A percentile compares a stretch with the other conserved stretches of the same genome.
These are phyloP conservation scores for Citrullus mucosospermus DNA, from an alignment of 306 rosid genomes.

Conservation along the genomic window DNA sequence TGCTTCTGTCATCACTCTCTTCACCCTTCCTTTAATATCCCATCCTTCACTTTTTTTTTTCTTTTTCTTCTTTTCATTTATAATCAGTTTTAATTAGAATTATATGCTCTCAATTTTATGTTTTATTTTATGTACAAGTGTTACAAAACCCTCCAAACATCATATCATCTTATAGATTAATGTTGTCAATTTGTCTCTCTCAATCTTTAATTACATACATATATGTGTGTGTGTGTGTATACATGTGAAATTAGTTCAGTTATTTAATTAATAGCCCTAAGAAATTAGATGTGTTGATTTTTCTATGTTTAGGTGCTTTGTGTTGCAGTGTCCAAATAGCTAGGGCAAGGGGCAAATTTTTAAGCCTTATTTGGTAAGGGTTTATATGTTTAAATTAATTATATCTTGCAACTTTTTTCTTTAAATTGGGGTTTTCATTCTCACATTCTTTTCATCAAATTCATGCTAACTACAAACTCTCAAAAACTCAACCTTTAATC, in stretches of 20 bases:
- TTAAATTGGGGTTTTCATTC: not conserved
- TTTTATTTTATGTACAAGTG: not conserved
- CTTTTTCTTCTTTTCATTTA: not conserved
- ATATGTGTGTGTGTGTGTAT: not conserved
- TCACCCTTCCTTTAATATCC: not conserved
- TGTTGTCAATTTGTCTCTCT: not conserved
- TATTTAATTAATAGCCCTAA: not conserved
- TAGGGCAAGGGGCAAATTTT: not conserved
- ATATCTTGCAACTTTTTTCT: not conserved
- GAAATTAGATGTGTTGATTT: not conserved
- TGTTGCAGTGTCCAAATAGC: not conserved
- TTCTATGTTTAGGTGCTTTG: not conserved
- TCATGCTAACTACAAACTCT: no score
- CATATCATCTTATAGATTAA: no score
- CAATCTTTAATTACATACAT: not conserved
- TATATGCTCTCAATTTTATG: not conserved
- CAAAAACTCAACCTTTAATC: not conserved
- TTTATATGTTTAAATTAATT: not conserved
- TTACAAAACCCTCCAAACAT: not conserved
- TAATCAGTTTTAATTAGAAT: not conserved
- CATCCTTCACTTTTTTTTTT: not conserved
- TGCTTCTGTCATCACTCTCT: constrained; percentile 46
- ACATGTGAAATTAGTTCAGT: not conserved
- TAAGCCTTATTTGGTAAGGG: not conserved
- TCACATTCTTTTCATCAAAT: not conserved